phyloP scores from a whole-genome alignment of 2,329 filamentous ascomycete species.

The Xylaria sp. region DNA sequence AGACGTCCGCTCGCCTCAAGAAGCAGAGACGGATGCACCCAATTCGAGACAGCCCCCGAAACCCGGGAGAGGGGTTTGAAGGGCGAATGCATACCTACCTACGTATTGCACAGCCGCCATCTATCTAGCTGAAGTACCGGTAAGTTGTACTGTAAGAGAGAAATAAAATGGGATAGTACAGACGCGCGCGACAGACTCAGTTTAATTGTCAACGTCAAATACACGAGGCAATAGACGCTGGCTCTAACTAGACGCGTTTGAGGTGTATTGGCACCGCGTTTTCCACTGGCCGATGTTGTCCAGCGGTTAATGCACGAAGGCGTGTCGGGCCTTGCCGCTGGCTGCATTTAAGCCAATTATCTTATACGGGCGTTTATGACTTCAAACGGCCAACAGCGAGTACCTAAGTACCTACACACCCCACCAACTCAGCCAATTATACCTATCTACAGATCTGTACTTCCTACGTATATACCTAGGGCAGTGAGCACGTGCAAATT shows the following conservation, averaged over 20 bases:
- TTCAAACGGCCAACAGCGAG: constrained; percentile 18
- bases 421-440: no score
- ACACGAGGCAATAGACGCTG: background rate
- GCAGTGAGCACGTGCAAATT: background rate
- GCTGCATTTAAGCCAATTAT: constrained; percentile 27
- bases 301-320: background rate
- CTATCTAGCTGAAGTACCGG: no score
- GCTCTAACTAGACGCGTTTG: background rate
- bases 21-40: background rate
- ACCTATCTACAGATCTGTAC: no score
- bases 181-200: background rate
- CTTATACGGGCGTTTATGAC: constrained; percentile 14
- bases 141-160: background rate
- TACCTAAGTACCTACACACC: background rate
- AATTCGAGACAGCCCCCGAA: background rate
- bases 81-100: no score
- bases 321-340: constrained; percentile 19
- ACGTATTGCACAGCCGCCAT: background rate
- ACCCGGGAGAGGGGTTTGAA: background rate
- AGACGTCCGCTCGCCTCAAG: background rate
- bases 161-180: background rate
- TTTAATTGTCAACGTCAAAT: background rate
- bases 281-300: background rate
- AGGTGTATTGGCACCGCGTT: background rate
- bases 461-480: no score